Percentiles rank a stretch among this genome's conserved stretches.
Evolutionary conservation across 1,139 yeast species (phyloP).

Genomic region (Hemisphaericaspora subhashii): DNA sequence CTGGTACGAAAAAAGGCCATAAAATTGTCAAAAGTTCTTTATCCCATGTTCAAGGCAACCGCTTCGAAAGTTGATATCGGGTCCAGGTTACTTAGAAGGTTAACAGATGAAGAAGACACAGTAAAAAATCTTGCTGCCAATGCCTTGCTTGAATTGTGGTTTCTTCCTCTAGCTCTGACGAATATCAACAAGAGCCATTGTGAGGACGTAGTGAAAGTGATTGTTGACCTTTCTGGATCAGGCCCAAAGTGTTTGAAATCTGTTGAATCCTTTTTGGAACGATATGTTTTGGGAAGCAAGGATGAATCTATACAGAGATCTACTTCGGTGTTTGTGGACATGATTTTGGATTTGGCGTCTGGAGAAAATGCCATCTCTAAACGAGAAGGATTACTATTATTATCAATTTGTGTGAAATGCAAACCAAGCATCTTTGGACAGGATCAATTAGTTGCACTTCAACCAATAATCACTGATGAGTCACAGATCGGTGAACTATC

Average conservation of each 20-base stretch:
- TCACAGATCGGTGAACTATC: slow-evolving; percentile 33
- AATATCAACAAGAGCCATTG: slow-evolving; percentile 9
- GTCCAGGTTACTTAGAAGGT: slow-evolving; percentile 49
- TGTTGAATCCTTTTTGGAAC: slow-evolving; percentile 32
- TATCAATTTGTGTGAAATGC: slow-evolving; percentile 54
- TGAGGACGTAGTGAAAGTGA: slow-evolving; percentile 20
- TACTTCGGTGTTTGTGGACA: slow-evolving; percentile 2
- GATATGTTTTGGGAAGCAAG: slow-evolving; percentile 33
- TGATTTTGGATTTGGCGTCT: slow-evolving; percentile 26
- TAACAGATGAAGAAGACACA: slow-evolving; percentile 71
- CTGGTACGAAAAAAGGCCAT: slow-evolving; percentile 66
- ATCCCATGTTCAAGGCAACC: slow-evolving; percentile 29
- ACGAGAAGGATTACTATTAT: slow-evolving; percentile 42
- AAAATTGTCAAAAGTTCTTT: slow-evolving; percentile 52
- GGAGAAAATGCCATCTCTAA: slow-evolving; percentile 19
- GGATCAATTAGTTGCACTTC: slow-evolving; percentile 61
- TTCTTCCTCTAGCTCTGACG: slow-evolving; percentile 19
- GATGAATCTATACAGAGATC: slow-evolving; percentile 8
- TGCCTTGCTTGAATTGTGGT: slow-evolving; percentile 48
- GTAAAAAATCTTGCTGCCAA: slow-evolving; percentile 47
- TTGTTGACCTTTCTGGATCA: slow-evolving; percentile 36
- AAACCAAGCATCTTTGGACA: slow-evolving; percentile 55
- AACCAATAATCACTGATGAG: slow-evolving; percentile 58
- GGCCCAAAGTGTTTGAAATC: slow-evolving; percentile 42
- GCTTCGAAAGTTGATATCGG: slow-evolving; percentile 45